Conservation (phyloP, 2,329 filamentous ascomycete genomes). For the Didymella arachidicola region DNA sequence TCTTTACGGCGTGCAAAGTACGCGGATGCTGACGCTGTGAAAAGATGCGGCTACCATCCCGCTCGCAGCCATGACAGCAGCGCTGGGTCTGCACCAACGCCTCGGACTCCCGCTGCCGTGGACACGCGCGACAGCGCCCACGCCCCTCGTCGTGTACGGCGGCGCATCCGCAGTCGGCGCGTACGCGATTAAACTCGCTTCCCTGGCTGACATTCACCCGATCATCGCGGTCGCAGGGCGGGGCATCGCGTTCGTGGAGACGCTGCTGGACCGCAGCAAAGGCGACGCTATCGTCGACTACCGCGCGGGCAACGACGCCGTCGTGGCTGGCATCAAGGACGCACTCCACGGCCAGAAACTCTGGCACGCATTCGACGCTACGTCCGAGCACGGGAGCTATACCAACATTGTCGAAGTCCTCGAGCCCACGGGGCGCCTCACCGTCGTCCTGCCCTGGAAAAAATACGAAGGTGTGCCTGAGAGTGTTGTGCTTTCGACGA, state of each 20-base stretch:
- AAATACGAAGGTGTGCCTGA: conserved; percentile 55
- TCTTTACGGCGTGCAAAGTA: neutral
- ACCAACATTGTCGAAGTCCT: conserved; percentile 52
- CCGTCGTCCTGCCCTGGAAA: conserved; percentile 54
- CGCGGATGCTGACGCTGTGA: too few relatives aligned
- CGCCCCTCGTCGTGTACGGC: conserved; percentile 53
- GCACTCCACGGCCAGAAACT: conserved; percentile 56
- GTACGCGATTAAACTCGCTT: conserved; percentile 53
- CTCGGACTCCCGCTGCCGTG: conserved; percentile 55
- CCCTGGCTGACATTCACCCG: conserved; percentile 51
- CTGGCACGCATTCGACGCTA: conserved; percentile 65
- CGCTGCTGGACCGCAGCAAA: conserved; percentile 49
- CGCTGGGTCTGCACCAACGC: conserved; percentile 54
- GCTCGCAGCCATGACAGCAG: conserved; percentile 57
- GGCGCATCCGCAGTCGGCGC: conserved; percentile 53
- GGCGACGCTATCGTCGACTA: conserved; percentile 61
- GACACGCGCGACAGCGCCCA: conserved; percentile 33
- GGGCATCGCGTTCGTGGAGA: conserved; percentile 48
- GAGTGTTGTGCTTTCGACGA: conserved; percentile 49
- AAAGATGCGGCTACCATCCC: conserved; percentile 56
- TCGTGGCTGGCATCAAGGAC: conserved; percentile 52
- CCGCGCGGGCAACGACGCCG: conserved; percentile 60
- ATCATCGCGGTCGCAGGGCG: conserved; percentile 54
- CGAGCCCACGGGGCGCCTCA: conserved; percentile 45
- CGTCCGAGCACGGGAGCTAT: conserved; percentile 60